phyloP scores from a whole-genome alignment of 169 alveolate genomes.

The Amoebophrya sp. region DNA sequence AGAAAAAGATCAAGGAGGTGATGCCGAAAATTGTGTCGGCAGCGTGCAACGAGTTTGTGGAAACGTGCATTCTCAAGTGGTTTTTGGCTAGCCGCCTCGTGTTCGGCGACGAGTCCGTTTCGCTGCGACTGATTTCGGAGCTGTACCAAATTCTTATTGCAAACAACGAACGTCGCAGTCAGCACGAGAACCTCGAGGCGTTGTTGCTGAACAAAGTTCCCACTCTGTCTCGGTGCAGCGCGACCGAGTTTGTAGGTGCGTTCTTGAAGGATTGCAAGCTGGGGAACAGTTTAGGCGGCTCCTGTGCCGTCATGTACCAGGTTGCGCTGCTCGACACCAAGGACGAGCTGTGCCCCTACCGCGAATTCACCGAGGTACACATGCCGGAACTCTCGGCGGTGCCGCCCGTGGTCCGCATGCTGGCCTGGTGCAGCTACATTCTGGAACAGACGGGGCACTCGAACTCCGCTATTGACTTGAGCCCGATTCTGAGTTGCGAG shows the following conservation, averaged over 20 bases:
- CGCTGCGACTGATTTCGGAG: not conserved
- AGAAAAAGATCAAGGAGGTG: not conserved
- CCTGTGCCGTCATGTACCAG: not conserved
- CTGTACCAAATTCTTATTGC: not conserved
- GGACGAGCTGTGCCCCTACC: not conserved
- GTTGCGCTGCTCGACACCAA: not conserved
- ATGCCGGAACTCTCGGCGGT: not conserved
- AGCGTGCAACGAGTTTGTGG: no score
- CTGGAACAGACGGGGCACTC: not conserved
- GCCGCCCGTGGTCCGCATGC: not conserved
- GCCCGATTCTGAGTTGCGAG: not conserved
- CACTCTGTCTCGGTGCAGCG: no score
- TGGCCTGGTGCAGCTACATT: slow-evolving; percentile 4
- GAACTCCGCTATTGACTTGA: not conserved
- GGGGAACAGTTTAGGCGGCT: not conserved
- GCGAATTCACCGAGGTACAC: not conserved
- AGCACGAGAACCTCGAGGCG: not conserved
- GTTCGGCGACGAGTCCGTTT: not conserved
- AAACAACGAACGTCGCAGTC: not conserved
- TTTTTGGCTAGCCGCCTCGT: not conserved
- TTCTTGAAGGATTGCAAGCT: not conserved
- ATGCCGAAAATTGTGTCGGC: not conserved
- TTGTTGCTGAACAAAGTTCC: no score
- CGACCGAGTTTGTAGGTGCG: not conserved
- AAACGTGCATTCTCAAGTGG: not conserved